Conservation (phyloP, 352 stramenopile genomes). For the Elongisporangium senticosum region DNA sequence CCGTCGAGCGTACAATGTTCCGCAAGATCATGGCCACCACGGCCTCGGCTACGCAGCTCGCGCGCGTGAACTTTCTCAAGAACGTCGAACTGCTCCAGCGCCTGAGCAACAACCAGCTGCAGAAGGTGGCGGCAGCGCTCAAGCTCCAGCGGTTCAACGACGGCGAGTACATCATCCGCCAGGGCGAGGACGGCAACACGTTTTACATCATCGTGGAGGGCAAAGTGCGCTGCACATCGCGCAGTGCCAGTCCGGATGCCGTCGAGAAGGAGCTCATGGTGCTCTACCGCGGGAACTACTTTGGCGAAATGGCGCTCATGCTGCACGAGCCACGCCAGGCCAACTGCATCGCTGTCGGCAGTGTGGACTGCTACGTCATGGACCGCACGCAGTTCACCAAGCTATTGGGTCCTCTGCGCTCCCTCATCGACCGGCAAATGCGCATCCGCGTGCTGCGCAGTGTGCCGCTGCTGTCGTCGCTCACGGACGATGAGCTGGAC, state of each 20-base stretch:
- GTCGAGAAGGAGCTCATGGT: slow-evolving; percentile 76
- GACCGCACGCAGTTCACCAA: slow-evolving; percentile 85
- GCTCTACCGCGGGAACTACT: slow-evolving; percentile 79
- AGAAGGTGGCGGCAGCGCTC: slow-evolving; percentile 79
- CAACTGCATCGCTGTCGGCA: slow-evolving; percentile 71
- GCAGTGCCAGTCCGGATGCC: slow-evolving; percentile 29
- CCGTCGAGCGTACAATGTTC: slow-evolving; percentile 87
- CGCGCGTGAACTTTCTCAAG: slow-evolving; percentile 88
- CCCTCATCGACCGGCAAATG: slow-evolving; percentile 84
- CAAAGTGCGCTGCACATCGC: slow-evolving; percentile 76
- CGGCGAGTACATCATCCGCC: slow-evolving; percentile 91
- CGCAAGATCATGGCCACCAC: slow-evolving; percentile 81
- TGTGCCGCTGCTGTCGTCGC: slow-evolving; percentile 85
- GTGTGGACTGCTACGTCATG: slow-evolving; percentile 90
- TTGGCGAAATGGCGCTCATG: slow-evolving; percentile 85
- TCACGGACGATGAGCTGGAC: slow-evolving; percentile 86
- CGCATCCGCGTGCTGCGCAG: slow-evolving; percentile 90
- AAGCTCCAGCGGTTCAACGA: slow-evolving; percentile 83
- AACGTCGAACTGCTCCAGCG: slow-evolving; percentile 92
- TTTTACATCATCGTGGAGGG: slow-evolving; percentile 98
- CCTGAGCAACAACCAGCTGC: slow-evolving; percentile 82
- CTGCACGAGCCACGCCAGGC: slow-evolving; percentile 82
- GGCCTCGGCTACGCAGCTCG: slow-evolving; percentile 63
- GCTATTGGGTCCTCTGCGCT: slow-evolving; percentile 71
- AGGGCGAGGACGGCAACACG: slow-evolving; percentile 93